Evolutionary conservation across 495 filamentous ascomycete species (phyloP).

Genomic region (Trichocladium antarcticum): DNA sequence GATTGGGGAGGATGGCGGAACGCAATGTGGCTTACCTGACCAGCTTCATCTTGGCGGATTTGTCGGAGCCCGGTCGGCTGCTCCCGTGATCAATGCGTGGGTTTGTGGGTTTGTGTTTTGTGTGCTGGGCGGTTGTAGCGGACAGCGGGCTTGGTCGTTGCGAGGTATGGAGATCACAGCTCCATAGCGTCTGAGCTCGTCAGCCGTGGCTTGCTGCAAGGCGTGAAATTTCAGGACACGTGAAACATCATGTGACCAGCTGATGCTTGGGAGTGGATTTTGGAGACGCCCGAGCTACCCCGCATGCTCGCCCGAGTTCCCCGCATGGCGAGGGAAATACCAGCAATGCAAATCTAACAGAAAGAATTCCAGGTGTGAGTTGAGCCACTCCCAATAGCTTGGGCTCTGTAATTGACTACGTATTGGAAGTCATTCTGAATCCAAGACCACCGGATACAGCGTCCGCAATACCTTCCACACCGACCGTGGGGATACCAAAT

Average conservation of each 20-base stretch:
- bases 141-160: not conserved
- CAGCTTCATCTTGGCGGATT: slow-evolving; percentile 75
- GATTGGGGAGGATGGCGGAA: not conserved
- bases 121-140: not conserved
- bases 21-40: slow-evolving; percentile 61
- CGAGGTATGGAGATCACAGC: slow-evolving; percentile 1
- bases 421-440: too few species aligned
- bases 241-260: not conserved
- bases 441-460: too few species aligned
- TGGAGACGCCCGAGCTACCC: not conserved
- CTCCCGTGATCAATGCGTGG: slow-evolving; percentile 2
- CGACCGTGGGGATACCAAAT: too few species aligned
- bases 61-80: not conserved
- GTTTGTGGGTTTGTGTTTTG: not conserved
- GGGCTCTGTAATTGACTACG: too few species aligned
- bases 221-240: slow-evolving; percentile 8
- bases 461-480: too few species aligned
- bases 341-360: too few species aligned
- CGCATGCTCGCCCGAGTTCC: too few species aligned
- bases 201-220: not conserved
- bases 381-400: not conserved
- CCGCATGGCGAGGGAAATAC: too few species aligned
- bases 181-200: not conserved
- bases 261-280: not conserved
- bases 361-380: not conserved